Evolutionary conservation across 176 grass and related monocot genomes (phyloP), one percentile per base, ranked within the genome.

Genomic region (Carex littledalei): DNA sequence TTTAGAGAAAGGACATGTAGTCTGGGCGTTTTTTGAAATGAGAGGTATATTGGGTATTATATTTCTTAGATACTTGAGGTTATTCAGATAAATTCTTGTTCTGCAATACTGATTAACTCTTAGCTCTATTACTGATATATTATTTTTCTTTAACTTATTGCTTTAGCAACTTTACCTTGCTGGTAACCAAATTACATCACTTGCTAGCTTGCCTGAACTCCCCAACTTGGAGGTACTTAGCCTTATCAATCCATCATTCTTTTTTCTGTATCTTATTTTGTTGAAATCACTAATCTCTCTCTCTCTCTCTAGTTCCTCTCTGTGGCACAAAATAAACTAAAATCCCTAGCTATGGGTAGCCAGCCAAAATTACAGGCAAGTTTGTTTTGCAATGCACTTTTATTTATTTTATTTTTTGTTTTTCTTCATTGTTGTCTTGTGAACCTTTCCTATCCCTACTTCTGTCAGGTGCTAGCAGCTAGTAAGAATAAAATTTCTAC

Each of bases 91-190:
- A 71, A 2, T 39, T 45, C 67, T n/a, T 7, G 63, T 65, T 32
- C 67, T 43, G 37, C 17, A 57, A 60, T 60, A 71, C 17, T 71
- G 43, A 71, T n/a, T 43, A 71, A 71, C 86, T 90, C 63, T 84
- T 81, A 80, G 87, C 61, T 80, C 4, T 84, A 35, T 57, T 56
- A 73, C 77, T 85, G 82, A 89, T 70, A 50, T 50, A 50, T 57
- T 87, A 45, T 65, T 22, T 89, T 70, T 50, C 90, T 41, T 84
- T 77, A 64, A 66, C 29, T 50, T 78, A 85, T 52, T 88, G 39
- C 37, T 94, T 87, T 86, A 98, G 95, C 95, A 98, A 98, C 93
- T 98, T 65, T 95, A 98, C 86, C 95, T 98, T 87, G 95, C 95
- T 71, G 95, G 95, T 79, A 98, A 98, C 89, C 91, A 95, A 95